Conservation (phyloP, 2,329 filamentous ascomycete species). For the Fusarium sp. region DNA sequence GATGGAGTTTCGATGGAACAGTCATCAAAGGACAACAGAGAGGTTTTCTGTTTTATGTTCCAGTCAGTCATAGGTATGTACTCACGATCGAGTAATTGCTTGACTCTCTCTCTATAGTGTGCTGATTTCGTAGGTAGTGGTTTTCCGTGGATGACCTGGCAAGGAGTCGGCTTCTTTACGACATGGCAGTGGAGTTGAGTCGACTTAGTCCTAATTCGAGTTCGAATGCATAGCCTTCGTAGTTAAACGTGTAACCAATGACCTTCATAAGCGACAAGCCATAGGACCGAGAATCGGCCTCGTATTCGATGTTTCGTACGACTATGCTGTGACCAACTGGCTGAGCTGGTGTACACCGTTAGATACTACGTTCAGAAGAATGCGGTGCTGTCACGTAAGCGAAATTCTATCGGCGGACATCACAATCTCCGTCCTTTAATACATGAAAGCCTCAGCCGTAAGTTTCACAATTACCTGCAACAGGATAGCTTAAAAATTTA, state of each 20-base stretch:
- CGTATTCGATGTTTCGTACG: background rate
- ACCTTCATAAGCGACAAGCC: background rate
- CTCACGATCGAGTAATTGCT: too few species aligned
- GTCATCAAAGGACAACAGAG: background rate
- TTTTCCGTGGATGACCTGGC: too few species aligned
- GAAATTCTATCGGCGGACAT: background rate
- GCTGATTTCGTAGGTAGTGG: too few species aligned
- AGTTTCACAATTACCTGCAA: background rate
- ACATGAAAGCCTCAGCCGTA: background rate
- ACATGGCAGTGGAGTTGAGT: too few species aligned
- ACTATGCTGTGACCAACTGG: background rate
- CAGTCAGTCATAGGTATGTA: background rate
- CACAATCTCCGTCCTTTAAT: background rate
- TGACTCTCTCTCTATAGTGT: too few species aligned
- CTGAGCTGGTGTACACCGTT: background rate
- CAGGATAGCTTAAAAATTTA: too few species aligned
- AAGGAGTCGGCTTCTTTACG: too few species aligned
- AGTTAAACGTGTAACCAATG: background rate
- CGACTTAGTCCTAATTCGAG: too few species aligned
- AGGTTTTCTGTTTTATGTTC: accelerated
- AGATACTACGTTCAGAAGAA: background rate
- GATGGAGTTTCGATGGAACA: accelerated
- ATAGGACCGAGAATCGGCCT: background rate
- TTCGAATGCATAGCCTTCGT: too few species aligned
- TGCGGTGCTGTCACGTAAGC: background rate